Conservation (phyloP, 2,329 filamentous ascomycete genomes). For the Colletotrichum higginsianum region DNA sequence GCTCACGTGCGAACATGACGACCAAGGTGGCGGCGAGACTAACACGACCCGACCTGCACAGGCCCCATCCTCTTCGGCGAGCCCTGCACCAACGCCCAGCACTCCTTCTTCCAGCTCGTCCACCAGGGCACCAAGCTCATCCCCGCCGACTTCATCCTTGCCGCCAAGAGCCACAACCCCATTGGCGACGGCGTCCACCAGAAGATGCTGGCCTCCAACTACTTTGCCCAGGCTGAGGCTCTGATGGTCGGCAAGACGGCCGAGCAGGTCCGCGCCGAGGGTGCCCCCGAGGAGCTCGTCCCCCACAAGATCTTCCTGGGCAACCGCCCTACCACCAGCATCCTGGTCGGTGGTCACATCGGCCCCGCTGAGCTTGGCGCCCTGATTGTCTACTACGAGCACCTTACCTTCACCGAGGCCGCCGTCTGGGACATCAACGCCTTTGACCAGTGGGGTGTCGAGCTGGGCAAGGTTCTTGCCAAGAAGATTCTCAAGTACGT, state of each 20-base stretch:
- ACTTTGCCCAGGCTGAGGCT: constrained; percentile 89
- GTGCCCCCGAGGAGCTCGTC: constrained; percentile 80
- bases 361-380: constrained; percentile 94
- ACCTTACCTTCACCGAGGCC: constrained; percentile 97
- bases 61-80: constrained; percentile 95
- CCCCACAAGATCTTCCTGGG: constrained; percentile 99
- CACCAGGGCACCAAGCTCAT: constrained; percentile 99
- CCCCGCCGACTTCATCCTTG: constrained; percentile 97
- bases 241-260: constrained; percentile 93
- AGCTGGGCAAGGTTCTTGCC: constrained; percentile 95
- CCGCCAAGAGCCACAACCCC: constrained; percentile 96
- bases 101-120: constrained; percentile 99
- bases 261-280: constrained; percentile 84
- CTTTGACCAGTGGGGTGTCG: constrained; percentile 99
- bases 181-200: constrained; percentile 94
- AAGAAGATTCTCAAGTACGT: constrained; percentile 82
- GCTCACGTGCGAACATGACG: not conserved
- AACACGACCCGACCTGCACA: constrained; percentile 41
- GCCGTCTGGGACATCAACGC: constrained; percentile 99
- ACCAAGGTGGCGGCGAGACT: not conserved
- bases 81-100: constrained; percentile 98
- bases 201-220: constrained; percentile 94
- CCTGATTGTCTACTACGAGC: constrained; percentile 98
- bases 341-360: constrained; percentile 90
- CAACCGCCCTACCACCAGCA: constrained; percentile 96